These are phyloP conservation scores for Heliamphora exappendiculata DNA, from an alignment of 148 eudicot genomes.

Conservation along the genomic window DNA sequence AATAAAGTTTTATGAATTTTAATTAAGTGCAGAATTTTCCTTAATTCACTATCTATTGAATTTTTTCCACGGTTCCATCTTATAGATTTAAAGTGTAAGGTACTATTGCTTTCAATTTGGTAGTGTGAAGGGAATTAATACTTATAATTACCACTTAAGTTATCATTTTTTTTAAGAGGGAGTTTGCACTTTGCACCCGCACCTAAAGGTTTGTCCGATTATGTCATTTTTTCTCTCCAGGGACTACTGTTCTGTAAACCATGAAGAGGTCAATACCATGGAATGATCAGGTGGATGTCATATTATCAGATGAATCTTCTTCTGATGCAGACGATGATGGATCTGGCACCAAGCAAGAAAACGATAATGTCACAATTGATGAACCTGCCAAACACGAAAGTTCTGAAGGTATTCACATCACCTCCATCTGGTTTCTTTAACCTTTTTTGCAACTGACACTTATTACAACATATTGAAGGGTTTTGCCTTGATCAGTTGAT, in stretches of 20 bases:
- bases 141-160: background rate
- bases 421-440: background rate
- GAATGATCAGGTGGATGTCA: slow-evolving; percentile 37
- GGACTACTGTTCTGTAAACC: slow-evolving; percentile 4
- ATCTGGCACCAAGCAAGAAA: slow-evolving; percentile 15
- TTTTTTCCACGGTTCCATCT: background rate
- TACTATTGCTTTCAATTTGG: background rate
- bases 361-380: slow-evolving; percentile 9
- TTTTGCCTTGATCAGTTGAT: background rate
- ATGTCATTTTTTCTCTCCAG: background rate
- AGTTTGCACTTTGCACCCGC: background rate
- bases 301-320: slow-evolving; percentile 51
- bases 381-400: slow-evolving; percentile 20
- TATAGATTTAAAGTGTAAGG: background rate
- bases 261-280: slow-evolving; percentile 30
- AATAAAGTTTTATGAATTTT: background rate
- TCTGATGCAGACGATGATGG: slow-evolving; percentile 27
- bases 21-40: background rate
- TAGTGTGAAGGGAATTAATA: background rate
- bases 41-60: background rate
- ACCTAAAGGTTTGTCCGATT: background rate
- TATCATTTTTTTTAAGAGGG: background rate
- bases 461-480: background rate
- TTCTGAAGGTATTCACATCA: slow-evolving; percentile 27
- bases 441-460: background rate